A percentile compares a stretch with the other conserved stretches of the same genome.
Evolutionary conservation across 73 alveolate genomes (phyloP).

Genomic region (Stentor coeruleus): DNA sequence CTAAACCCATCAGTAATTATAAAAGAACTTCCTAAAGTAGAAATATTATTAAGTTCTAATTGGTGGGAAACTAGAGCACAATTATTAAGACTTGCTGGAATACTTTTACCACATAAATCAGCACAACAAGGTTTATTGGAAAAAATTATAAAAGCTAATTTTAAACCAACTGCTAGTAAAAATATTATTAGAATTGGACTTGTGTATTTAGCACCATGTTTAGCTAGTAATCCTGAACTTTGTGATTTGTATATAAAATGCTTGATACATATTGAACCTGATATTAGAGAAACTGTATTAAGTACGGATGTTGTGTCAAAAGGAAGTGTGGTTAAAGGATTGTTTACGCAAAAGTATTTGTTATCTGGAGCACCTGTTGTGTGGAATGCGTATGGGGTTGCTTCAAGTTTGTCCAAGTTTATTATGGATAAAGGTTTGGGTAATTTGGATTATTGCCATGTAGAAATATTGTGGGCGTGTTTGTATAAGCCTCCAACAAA

Average conservation of each 20-base stretch:
- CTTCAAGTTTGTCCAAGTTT: constrained; percentile 42
- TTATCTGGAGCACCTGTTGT: constrained; percentile 62
- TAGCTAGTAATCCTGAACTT: constrained; percentile 51
- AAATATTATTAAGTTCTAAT: background rate
- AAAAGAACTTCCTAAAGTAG: constrained; percentile 14
- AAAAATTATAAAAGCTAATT: background rate
- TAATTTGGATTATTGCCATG: constrained; percentile 54
- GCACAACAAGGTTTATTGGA: background rate
- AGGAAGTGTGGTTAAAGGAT: constrained; percentile 18
- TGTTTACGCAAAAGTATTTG: constrained; percentile 2
- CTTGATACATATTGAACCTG: constrained; percentile 41
- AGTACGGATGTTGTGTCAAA: constrained; percentile 46
- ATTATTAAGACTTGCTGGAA: constrained; percentile 20
- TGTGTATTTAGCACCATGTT: constrained; percentile 56
- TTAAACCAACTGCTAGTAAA: constrained; percentile 20
- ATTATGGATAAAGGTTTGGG: constrained; percentile 33
- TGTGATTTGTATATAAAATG: constrained; percentile 47
- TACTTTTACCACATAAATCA: background rate
- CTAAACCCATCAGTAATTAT: background rate
- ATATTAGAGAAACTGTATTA: constrained; percentile 47
- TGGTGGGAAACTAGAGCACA: constrained; percentile 27
- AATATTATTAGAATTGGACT: constrained; percentile 62
- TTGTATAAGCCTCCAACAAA: constrained; percentile 45
- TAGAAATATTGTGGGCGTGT: constrained; percentile 60
- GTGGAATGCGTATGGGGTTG: constrained; percentile 61